Base-by-base conservation (phyloP, 306 rosid genomes). In the Begonia peltatifolia region DNA sequence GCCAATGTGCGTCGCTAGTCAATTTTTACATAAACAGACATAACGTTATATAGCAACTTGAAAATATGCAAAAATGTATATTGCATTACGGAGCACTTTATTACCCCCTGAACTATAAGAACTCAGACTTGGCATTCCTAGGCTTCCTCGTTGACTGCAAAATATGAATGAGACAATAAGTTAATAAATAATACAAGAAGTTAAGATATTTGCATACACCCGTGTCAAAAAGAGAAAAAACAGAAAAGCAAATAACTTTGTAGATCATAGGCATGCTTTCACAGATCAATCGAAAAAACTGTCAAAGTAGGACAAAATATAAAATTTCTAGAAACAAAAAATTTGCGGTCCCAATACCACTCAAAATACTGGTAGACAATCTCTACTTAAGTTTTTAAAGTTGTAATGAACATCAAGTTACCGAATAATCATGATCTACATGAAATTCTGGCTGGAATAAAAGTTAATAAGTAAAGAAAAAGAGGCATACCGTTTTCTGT, bases 101-200 rank as follows among this genome's bases (percentile, higher is more conserved):
- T 65, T 81, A 75, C 94, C 94, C 52, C 71, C 68, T 53, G 46
- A 67, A 54, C 82, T 76, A 59, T 71, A 65, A 56, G 55, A 50
- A 63, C 67, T 62, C 63, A 54, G 23, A 58, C 30, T 72, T 38
- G 63, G 67, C 66, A 63, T 20, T 55, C 65, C 77, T 13, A 20
- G 44, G 53, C 75, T 81, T 66, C 84, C 86, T 52, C 84, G 77
- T n/a, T 65, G 84, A 38, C 99, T 90, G 86, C 79, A 41, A 47
- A 15, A 72, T 47, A 46, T 18, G 41, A 52, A 47, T 51, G 50
- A 43, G 44, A 48, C 36, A 10, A 6, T 41, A 60, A 51, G 42
- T 51, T 50, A 17, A 20, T 20, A 3, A 20, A 20, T 20, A 20
- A 20, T 20, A 20, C 3, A 20, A 20, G 23, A 20, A 20, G 23